These are phyloP conservation scores for Populus hybrid DNA, from an alignment of 441 rosid genomes.

Conservation along the genomic window DNA sequence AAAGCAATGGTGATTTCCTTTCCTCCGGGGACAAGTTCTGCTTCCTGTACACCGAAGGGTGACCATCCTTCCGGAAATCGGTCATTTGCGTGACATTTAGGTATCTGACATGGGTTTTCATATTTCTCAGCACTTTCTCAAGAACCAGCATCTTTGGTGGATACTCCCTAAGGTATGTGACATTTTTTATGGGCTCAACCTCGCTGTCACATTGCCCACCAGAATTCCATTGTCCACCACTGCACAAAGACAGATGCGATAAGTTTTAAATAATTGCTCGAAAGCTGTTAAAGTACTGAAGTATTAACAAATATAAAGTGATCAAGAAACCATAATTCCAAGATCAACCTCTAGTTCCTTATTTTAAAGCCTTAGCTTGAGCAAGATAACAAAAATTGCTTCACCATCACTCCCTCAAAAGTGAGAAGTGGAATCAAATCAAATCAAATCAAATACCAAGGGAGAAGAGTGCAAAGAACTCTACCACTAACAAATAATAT, in stretches of 20 bases:
- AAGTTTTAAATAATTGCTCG: not conserved
- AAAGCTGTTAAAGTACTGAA: not conserved
- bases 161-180: conserved; percentile 54
- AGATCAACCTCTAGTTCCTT: not conserved
- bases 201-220: conserved; percentile 86
- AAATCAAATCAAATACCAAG: not conserved
- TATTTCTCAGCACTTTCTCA: conserved; percentile 61
- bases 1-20: conserved; percentile 41
- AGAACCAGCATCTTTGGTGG: conserved; percentile 71
- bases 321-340: not conserved
- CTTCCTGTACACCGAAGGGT: conserved; percentile 78
- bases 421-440: not conserved
- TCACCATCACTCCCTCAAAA: not conserved
- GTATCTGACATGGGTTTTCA: conserved; percentile 73
- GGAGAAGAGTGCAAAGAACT: not conserved
- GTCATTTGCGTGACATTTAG: conserved; percentile 78
- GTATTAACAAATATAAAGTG: not conserved
- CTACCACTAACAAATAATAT: not conserved
- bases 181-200: conserved; percentile 74
- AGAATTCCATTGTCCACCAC: conserved; percentile 98
- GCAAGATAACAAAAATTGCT: not conserved
- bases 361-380: not conserved
- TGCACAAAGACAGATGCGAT: conserved; percentile 22
- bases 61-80: conserved; percentile 84
- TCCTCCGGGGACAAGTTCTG: conserved; percentile 37